Conservation (phyloP, 2,329 filamentous ascomycete species). For the Fusarium mexicanum region DNA sequence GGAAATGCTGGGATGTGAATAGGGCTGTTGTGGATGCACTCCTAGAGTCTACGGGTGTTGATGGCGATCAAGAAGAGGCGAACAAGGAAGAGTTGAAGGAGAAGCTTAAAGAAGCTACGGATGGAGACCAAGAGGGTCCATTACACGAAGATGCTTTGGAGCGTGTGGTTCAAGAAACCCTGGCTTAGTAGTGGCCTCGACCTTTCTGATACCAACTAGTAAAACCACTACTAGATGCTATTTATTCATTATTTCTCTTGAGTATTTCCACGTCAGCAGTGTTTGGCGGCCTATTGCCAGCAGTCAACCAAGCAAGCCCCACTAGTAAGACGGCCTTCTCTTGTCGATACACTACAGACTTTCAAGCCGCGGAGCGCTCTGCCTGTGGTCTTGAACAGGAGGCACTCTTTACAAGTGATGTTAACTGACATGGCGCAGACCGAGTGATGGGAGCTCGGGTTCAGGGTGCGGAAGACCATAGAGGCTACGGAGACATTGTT, state of each 20-base stretch:
- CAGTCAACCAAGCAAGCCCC: too few relatives aligned
- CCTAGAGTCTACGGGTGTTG: not conserved
- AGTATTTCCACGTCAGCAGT: too few relatives aligned
- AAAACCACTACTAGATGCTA: not conserved
- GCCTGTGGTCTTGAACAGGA: not conserved
- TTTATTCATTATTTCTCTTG: not conserved
- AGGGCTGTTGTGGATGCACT: not conserved
- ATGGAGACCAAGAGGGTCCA: too few relatives aligned
- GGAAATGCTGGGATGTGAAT: rapidly evolving
- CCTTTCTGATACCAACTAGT: not conserved
- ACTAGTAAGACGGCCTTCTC: too few relatives aligned
- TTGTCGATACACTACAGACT: not conserved
- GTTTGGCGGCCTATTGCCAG: too few relatives aligned
- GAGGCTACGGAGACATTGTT: too few relatives aligned
- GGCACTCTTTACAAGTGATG: not conserved
- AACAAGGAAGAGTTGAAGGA: not conserved
- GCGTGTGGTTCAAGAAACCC: too few relatives aligned
- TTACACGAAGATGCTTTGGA: too few relatives aligned
- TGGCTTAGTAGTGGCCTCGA: not conserved
- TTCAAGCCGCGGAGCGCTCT: not conserved
- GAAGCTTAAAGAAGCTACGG: not conserved
- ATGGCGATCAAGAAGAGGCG: rapidly evolving
- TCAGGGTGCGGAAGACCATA: not conserved
- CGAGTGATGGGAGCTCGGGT: not conserved
- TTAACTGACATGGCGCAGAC: rapidly evolving